A percentile compares a stretch with the other conserved stretches of the same genome.
phyloP scores from a whole-genome alignment of 2,329 filamentous ascomycete genomes.

The Teratosphaeriaceae sp. region DNA sequence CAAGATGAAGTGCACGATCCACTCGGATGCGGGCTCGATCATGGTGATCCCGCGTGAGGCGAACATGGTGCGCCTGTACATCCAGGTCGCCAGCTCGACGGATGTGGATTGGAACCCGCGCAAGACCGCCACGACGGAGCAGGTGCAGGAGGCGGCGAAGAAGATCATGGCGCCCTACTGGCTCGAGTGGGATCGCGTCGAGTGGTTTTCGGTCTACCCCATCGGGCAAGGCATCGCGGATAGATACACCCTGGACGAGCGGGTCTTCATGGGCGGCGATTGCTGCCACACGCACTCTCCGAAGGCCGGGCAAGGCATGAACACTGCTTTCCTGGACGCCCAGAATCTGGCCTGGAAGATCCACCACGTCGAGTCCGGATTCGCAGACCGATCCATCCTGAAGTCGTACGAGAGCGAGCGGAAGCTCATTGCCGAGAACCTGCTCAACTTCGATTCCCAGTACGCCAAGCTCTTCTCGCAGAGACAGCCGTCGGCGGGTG shows the following conservation, averaged over 20 bases:
- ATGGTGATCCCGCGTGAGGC: conserved; percentile 55
- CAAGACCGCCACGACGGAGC: conserved; percentile 52
- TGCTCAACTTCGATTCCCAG: conserved; percentile 79
- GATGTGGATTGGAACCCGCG: conserved; percentile 56
- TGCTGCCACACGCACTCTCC: conserved; percentile 57
- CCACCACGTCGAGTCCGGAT: conserved; percentile 77
- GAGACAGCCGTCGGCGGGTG: conserved; percentile 57
- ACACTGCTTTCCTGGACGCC: conserved; percentile 56
- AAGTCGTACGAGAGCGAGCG: conserved; percentile 83
- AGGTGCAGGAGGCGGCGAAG: conserved; percentile 53
- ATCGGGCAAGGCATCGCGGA: conserved; percentile 61
- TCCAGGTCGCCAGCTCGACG: conserved; percentile 56
- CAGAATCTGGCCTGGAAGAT: conserved; percentile 95
- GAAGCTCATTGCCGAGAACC: conserved; percentile 73
- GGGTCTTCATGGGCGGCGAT: conserved; percentile 60
- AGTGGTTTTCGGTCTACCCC: conserved; percentile 61
- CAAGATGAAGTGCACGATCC: conserved; percentile 63
- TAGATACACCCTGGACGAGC: conserved; percentile 56
- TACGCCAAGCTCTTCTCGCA: conserved; percentile 88
- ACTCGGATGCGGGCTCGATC: conserved; percentile 56
- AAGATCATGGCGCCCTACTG: conserved; percentile 54
- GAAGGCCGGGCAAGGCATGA: conserved; percentile 61
- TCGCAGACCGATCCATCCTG: conserved; percentile 67
- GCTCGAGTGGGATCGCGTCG: conserved; percentile 56
- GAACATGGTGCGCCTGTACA: conserved; percentile 49